Percentiles rank a stretch among this genome's conserved stretches.
These are phyloP conservation scores for Solanum hybrid DNA, from an alignment of 305 asterid genomes.

Conservation along the genomic window DNA sequence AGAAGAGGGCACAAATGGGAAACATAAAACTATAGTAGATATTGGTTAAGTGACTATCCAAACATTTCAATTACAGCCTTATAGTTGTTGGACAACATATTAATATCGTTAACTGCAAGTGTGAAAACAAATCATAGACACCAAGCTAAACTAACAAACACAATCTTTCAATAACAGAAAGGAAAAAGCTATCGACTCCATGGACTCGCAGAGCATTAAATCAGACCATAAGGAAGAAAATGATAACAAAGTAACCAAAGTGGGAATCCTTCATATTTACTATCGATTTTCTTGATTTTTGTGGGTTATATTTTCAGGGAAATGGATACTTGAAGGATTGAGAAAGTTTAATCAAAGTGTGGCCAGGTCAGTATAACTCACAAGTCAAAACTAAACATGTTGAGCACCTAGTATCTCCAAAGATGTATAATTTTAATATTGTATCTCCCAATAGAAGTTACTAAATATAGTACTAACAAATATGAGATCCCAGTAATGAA, in stretches of 20 bases:
- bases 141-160: neutral
- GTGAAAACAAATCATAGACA: neutral
- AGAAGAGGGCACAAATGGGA: neutral
- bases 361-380: neutral
- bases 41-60: neutral
- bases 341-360: neutral
- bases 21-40: neutral
- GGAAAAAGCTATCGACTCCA: neutral
- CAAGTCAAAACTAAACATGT: neutral
- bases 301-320: neutral
- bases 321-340: neutral
- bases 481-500: conserved; percentile 30
- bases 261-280: neutral
- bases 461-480: conserved; percentile 13
- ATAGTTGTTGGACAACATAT: neutral
- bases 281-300: neutral
- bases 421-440: neutral
- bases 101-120: neutral
- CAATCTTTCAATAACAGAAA: neutral
- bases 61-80: neutral
- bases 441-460: neutral
- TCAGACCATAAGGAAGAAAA: neutral
- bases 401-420: neutral
- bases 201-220: neutral
- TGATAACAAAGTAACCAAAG: neutral